Evolutionary conservation across 305 asterid genomes (phyloP), one percentile per base, ranked within the genome.

Genomic region (Fraxinus dipetala): DNA sequence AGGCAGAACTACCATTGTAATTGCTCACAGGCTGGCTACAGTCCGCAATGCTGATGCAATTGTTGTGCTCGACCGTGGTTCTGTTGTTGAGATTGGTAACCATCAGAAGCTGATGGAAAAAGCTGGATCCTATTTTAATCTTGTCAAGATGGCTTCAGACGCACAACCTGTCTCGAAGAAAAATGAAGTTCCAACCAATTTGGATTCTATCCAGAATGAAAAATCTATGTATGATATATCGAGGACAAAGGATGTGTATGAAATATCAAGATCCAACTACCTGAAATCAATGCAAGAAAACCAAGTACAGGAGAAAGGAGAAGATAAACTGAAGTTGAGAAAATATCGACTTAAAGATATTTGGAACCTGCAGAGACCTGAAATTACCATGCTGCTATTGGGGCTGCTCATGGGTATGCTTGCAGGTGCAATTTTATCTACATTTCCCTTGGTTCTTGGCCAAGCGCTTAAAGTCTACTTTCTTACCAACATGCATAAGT

Each of bases 11-110:
- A 90, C 97, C 4, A 74, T 91, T 61, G 90, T 91, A 83, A 94
- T 94, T 84, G 98, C 96, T 83, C 98, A 94, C 79, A 84, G 93
- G 87, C 85, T 92, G 67, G 98, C 98, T 45, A 94, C 98, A 2
- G 94, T 94, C 26, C 91, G 85, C 80, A 89, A 90, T 56, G 96
- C 97, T 38, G 87, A 94, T 79, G 85, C 85, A 0, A 94, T 94
- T 65, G 89, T 90, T 9, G 94, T 92, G 36, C 95, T 92, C 8
- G 97, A 91, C 72, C 83, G 77, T 5, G 98, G 98, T 5, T 85
- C 92, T 20, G 91, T 91, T 24, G 85, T 89, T 54, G 98, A 92
- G 83, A 89, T 85, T 1, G 98, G 97, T 24, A 88, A 90, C 82
- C 98, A 94, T 84, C 82, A 83, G 28, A 86, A 89, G 81, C 94